Evolutionary conservation across 805 yeast species (phyloP), one percentile per base, ranked within the genome.

Genomic region (Ogataea pilisensis): DNA sequence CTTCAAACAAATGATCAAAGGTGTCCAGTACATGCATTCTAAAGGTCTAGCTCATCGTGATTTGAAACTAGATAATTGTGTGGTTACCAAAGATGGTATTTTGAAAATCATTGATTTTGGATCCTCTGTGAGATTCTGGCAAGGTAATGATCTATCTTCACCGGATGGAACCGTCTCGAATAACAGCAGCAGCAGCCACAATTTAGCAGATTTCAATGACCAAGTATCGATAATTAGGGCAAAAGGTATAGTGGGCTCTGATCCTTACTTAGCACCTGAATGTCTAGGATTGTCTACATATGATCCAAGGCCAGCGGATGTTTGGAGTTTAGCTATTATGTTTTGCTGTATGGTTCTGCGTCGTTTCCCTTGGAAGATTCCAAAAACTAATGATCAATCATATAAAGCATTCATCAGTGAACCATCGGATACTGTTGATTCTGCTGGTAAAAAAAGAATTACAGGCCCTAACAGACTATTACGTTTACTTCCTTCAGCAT

Each of bases 191-290:
- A n/a, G n/a, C n/a, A n/a, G n/a, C n/a, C n/a, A n/a, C n/a, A n/a
- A n/a, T n/a, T n/a, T 35, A 20, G 29, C 42, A 5, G 25, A 28
- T 5, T 37, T 38, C 2, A 16, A 32, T 2, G 77, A 75, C 39
- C 60, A 63, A 7, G 75, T 72, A 41, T 31, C 42, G 22, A 72
- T 78, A 18, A 78, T 84, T 14, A 68, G 72, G 43, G 89, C 96
- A 0, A 72, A 76, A 31, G 98, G 98, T 13, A 76, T 91, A 18
- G 95, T 91, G 11, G 99, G 99, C 13, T 85, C 95, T 2, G 99
- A 91, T 62, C 98, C 99, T 2, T 91, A 91, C 57, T 66, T 91
- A 46, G 93, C 97, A 0, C 98, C 98, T 0, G 99, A 91, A 61
- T 90, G 91, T 32, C 72, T 91, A 41, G 57, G 65, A 17, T 42